Percentiles rank a stretch among this genome's conserved stretches.
These are phyloP conservation scores for Suhomyces wounanorum DNA, from an alignment of 1,139 yeast species.

Conservation along the genomic window DNA sequence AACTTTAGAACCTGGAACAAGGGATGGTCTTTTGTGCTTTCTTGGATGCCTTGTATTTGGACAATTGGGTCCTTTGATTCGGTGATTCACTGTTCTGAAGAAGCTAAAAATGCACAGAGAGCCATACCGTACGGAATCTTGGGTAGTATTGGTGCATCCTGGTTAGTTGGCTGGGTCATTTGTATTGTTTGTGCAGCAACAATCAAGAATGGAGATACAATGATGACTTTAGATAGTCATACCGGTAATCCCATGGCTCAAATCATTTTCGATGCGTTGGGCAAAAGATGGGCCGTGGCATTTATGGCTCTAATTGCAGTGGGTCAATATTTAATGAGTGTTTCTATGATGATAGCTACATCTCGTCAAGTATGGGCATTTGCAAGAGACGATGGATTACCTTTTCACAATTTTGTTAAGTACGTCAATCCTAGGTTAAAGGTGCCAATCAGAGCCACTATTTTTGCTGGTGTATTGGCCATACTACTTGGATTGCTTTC, in stretches of 20 bases:
- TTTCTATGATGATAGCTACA: conserved; percentile 51
- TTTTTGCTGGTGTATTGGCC: conserved; percentile 31
- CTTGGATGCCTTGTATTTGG: conserved; percentile 38
- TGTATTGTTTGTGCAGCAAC: conserved; percentile 56
- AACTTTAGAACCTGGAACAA: conserved; percentile 59
- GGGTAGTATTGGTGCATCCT: conserved; percentile 56
- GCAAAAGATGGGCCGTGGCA: conserved; percentile 69
- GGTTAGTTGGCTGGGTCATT: conserved; percentile 61
- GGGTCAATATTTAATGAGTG: conserved; percentile 69
- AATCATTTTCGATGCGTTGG: conserved; percentile 63
- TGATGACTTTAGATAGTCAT: conserved; percentile 36
- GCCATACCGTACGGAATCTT: conserved; percentile 39
- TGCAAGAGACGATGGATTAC: conserved; percentile 48
- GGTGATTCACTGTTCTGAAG: conserved; percentile 36
- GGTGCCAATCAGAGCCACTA: conserved; percentile 38
- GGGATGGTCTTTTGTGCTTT: conserved; percentile 54
- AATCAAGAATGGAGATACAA: conserved; percentile 50
- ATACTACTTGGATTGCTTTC: conserved; percentile 33
- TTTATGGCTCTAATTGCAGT: conserved; percentile 60
- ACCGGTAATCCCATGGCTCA: conserved; percentile 66
- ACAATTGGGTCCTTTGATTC: conserved; percentile 37
- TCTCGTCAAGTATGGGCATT: conserved; percentile 56
- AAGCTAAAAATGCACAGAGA: conserved; percentile 29
- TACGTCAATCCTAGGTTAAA: conserved; percentile 26
- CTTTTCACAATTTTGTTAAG: conserved; percentile 35